Evolutionary conservation across 257 asterid genomes (phyloP).

Genomic region (Catharanthus roseus): DNA sequence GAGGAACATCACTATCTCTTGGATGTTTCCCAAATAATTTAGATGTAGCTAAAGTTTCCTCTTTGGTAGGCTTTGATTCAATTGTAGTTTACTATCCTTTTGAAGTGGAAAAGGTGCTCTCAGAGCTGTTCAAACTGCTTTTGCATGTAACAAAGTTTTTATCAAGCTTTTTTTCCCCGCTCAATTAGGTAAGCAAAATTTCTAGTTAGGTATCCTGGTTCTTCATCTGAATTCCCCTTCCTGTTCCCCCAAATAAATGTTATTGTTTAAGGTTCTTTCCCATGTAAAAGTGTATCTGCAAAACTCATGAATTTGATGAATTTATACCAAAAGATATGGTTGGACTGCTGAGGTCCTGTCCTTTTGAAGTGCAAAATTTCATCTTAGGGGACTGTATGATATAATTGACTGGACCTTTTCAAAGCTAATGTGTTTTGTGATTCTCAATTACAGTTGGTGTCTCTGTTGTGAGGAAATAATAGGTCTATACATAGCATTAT

Average conservation of each 20-base stretch:
- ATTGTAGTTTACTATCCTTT: not conserved
- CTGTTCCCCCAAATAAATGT: not conserved
- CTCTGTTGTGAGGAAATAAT: not conserved
- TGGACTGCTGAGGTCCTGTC: not conserved
- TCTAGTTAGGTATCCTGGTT: not conserved
- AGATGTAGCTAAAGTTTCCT: not conserved
- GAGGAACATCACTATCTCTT: not conserved
- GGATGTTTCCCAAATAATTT: not conserved
- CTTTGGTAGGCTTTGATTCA: not conserved
- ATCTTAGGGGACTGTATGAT: not conserved
- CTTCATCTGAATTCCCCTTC: not conserved
- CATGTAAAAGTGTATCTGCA: too few relatives aligned
- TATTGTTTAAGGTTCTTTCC: not conserved
- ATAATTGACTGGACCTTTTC: not conserved
- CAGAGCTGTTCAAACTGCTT: not conserved
- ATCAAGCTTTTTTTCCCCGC: too few relatives aligned
- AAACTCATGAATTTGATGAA: not conserved
- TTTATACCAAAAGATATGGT: not conserved
- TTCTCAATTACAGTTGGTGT: not conserved
- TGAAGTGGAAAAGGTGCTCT: not conserved
- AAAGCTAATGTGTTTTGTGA: not conserved
- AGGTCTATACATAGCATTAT: not conserved
- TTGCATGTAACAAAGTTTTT: not conserved
- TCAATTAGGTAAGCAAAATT: not conserved
- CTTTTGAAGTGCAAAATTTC: not conserved